Base-by-base conservation (phyloP, 2,329 filamentous ascomycete species). In the Paraconiothyrium brasiliense region DNA sequence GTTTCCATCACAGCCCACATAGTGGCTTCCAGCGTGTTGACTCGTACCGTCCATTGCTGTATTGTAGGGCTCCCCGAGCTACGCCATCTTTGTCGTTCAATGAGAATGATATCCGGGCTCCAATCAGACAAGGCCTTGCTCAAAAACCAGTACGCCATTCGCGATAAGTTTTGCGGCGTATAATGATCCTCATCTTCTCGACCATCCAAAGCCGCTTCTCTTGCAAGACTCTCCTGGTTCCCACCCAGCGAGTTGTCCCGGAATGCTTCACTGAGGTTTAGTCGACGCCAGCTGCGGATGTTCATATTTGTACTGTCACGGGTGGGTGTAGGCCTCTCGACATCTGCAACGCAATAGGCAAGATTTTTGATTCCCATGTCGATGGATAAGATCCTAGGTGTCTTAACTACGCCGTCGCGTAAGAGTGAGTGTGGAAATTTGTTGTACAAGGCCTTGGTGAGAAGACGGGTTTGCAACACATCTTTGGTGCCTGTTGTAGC, bases 301-400 rank as follows among this genome's bases (percentile, higher is more conserved):
- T 71, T 54, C 73, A 78, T 75, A 1, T 58, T 60, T 0, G 71
- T 61, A 20, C 63, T 57, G 39, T 20, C 56, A 41, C 16, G 59
- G 43, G 22, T 49, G 44, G 13, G n/a, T 20, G 24, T 58, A 39
- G 34, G 34, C 9, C 57, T 56, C 9, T 67, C 51, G 1, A 85
- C 71, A 20, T 79, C 71, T 35, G 92, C 76, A 63, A 92, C 83
- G 66, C 90, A 91, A 74, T 88, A 92, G 1, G 92, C 92, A 4
- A 96, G 82, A 74, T 96, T 96, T 47, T 87, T 88, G 67, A 96
- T 91, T 4, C 92, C 92, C 87, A 95, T 90, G 76, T 96, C 92
- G 64, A 96, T 90, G 73, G 91, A 94, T 37, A 95, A 77, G 27
- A 95, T 83, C 47, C 89, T 84, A 67, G 81, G 22, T n/a, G 11